Base-by-base conservation (phyloP, 805 yeast species). In the Pichia insulana region DNA sequence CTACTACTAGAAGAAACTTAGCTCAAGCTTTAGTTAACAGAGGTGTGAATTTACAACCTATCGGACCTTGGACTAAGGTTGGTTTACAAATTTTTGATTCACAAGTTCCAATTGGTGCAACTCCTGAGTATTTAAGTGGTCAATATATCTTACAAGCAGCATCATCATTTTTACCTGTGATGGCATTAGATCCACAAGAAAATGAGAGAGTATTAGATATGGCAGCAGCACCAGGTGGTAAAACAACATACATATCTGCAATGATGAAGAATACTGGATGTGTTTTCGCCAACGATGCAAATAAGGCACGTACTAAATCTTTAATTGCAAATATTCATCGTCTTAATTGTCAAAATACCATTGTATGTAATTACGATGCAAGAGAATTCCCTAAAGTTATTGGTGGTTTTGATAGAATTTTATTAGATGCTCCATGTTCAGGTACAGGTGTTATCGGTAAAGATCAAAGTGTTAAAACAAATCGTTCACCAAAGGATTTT, bases 151-250 rank as follows among this genome's bases (percentile, higher is more conserved):
- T 92, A 55, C 99, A 92, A 66, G 99, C 99, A 34, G 99, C 99
- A 18, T 89, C 97, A 6, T 89, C 97, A 9, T 92, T 90, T 65
- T 68, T 92, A 58, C 99, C 99, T 8, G 96, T 89, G 17, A 86
- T 92, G 90, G 99, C 99, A 0, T 69, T 92, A 54, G 90, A 80
- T 49, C 98, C 99, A n/a, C 94, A 88, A 62, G 97, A 88, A 64
- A 80, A 84, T 59, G 99, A 92, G 69, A 82, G 98, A 58, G 73
- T 92, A 33, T 70, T 92, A 49, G 99, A 92, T 68, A 92, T 92
- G 99, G 97, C 98, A 37, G 95, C 98, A 47, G 97, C 98, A 25
- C 98, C 98, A 51, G 98, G 98, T 69, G 98, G 98, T 66, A 90
- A 90, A 61, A 87, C 97, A 17, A 90, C 98, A 2, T 89, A 87